Base-by-base conservation (phyloP, 2,329 filamentous ascomycete genomes). In the Colletotrichum siamense region DNA sequence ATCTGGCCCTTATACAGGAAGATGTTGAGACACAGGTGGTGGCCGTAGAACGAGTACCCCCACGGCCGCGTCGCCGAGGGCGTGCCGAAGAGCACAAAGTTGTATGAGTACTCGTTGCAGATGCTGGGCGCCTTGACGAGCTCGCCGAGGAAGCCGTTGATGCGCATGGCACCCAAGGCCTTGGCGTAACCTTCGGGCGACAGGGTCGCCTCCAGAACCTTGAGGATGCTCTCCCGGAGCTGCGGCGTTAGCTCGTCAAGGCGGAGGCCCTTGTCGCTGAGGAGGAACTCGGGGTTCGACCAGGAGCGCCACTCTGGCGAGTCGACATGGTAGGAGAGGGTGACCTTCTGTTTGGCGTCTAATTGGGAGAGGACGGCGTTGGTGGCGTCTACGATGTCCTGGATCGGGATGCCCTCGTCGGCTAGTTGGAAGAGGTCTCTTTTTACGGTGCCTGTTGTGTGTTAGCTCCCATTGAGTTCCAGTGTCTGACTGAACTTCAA, bases 31-130 rank as follows among this genome's bases (percentile, higher is more conserved):
- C 94, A 95, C 4, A 96, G 87, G 79, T 96, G 95, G 82, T 96
- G 95, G 8, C 95, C 95, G 84, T 95, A 96, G 80, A 95, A 92
- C 0, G 91, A 91, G 84, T 91, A 94, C 1, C 94, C 94, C 94
- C 94, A 96, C 0, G 94, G 92, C 4, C 84, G 79, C 0, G 86
- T 86, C 0, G 85, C 81, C 0, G 91, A 92, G 0, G 93, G 93
- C 12, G 84, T 83, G 13, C 94, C 94, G 81, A 95, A 95, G 3
- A 95, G 85, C 44, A 92, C 90, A 75, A 95, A 93, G 84, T 95
- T 95, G 88, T 96, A 96, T 2, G 92, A 94, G 84, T 90, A 91
- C 82, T 95, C 91, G 84, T 95, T 95, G 89, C 94, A 92, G 69
- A 96, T 90, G 8, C 85, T 82, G 0, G 91, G 89, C 0, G 91